These are phyloP conservation scores for Cyanidioschyzon merolae DNA, from an alignment of 23 red algal species.

Conservation along the genomic window DNA sequence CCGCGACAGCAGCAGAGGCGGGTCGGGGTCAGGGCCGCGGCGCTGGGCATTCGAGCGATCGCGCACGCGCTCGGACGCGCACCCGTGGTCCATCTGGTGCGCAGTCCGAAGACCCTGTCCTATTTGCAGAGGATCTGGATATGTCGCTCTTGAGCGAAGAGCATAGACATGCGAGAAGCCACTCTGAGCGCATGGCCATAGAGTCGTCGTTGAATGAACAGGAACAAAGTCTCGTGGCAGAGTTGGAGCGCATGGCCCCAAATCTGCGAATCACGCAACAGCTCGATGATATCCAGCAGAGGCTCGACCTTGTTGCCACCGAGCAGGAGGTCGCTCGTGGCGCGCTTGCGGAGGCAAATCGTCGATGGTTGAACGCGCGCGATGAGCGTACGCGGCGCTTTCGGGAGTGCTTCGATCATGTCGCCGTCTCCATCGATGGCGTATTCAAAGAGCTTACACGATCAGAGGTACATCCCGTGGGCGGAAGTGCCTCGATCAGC, in stretches of 20 bases:
- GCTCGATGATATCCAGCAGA: constrained; percentile 40
- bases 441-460: constrained; percentile 86
- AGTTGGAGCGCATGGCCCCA: constrained; percentile 63
- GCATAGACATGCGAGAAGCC: constrained; percentile 36
- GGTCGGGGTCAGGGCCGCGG: neutral
- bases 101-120: neutral
- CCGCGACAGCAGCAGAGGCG: neutral
- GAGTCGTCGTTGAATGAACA: constrained; percentile 36
- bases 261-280: constrained; percentile 75
- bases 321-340: constrained; percentile 50
- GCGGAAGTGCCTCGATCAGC: constrained; percentile 68
- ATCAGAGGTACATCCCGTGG: constrained; percentile 47
- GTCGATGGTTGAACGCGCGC: constrained; percentile 40
- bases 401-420: constrained; percentile 48
- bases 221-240: constrained; percentile 28
- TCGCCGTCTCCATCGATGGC: constrained; percentile 54
- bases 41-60: too few species aligned
- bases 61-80: neutral
- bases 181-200: constrained; percentile 35
- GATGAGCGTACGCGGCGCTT: constrained; percentile 63
- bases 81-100: neutral
- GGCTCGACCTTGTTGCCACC: constrained; percentile 46
- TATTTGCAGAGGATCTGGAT: neutral
- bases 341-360: constrained; percentile 34
- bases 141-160: constrained; percentile 25